Evolutionary conservation across 176 grass and related monocot genomes (phyloP).

Genomic region (Bolboschoenus planiculmis): DNA sequence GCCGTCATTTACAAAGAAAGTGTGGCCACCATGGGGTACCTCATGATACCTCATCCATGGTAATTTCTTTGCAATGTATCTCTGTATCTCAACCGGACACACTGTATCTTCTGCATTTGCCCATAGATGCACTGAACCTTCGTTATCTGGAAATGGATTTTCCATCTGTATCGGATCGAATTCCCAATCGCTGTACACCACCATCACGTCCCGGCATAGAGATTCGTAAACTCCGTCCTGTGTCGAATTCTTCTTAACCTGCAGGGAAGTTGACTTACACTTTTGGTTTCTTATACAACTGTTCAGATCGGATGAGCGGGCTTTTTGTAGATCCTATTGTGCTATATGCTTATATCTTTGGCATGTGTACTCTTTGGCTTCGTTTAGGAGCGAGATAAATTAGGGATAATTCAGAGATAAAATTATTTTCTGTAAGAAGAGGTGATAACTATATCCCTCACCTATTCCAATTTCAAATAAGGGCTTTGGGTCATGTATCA

Average conservation of each 20-base stretch:
- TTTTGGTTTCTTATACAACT: background rate
- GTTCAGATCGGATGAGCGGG: background rate
- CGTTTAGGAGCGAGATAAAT: no score
- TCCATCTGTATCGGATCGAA: constrained; percentile 43
- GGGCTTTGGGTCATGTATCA: background rate
- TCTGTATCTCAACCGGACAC: constrained; percentile 46
- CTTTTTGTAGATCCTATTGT: background rate
- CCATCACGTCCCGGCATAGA: constrained; percentile 38
- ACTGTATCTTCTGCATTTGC: constrained; percentile 40
- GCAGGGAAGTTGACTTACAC: background rate
- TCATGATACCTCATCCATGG: constrained; percentile 64
- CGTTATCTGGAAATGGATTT: constrained; percentile 52
- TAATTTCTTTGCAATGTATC: constrained; percentile 41
- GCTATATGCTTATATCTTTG: background rate
- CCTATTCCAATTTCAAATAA: no score
- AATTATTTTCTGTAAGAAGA: no score
- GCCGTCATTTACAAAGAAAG: constrained; percentile 10
- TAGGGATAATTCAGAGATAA: no score
- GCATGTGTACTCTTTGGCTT: no score
- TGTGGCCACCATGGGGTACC: constrained; percentile 37
- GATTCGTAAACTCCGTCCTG: constrained; percentile 51
- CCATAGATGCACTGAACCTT: constrained; percentile 64
- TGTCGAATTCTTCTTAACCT: constrained; percentile 30
- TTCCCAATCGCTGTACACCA: constrained; percentile 48
- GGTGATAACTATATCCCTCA: no score